Conservation (phyloP, 441 rosid species). For the Corymbia calophylla region DNA sequence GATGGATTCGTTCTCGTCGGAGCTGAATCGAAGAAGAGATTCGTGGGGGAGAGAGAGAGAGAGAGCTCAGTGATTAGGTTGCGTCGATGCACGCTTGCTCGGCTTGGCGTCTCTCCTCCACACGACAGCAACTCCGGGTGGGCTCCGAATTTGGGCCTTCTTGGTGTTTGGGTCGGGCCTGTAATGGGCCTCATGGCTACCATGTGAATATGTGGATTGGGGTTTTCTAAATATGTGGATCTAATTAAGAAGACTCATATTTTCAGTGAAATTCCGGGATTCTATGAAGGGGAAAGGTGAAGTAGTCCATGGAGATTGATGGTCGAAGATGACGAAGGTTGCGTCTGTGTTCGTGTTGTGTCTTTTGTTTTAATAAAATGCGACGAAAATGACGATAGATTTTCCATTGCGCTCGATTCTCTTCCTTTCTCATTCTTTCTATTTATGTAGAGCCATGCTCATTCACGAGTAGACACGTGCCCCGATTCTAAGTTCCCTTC, state of each 20-base stretch:
- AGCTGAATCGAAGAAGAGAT: neutral
- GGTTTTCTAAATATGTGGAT: no score
- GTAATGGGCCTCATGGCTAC: neutral
- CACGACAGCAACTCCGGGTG: neutral
- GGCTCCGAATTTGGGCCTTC: neutral
- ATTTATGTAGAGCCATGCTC: neutral
- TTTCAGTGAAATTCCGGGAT: neutral
- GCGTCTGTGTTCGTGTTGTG: accelerated
- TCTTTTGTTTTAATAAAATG: accelerated
- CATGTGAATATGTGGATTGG: no score
- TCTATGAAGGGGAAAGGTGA: neutral
- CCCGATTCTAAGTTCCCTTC: neutral
- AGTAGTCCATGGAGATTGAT: neutral
- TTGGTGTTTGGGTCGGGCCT: neutral
- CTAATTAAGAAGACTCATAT: neutral
- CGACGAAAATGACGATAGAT: neutral
- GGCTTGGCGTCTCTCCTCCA: neutral
- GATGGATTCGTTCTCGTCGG: neutral
- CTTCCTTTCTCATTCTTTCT: accelerated
- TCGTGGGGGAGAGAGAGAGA: neutral
- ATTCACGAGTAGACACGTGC: accelerated
- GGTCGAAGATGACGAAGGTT: neutral
- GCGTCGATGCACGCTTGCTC: neutral
- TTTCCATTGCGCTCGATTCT: neutral
- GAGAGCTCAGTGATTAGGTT: neutral